These are phyloP conservation scores for Sextonia rubra DNA, from an alignment of 164 flowering plant species.

Conservation along the genomic window DNA sequence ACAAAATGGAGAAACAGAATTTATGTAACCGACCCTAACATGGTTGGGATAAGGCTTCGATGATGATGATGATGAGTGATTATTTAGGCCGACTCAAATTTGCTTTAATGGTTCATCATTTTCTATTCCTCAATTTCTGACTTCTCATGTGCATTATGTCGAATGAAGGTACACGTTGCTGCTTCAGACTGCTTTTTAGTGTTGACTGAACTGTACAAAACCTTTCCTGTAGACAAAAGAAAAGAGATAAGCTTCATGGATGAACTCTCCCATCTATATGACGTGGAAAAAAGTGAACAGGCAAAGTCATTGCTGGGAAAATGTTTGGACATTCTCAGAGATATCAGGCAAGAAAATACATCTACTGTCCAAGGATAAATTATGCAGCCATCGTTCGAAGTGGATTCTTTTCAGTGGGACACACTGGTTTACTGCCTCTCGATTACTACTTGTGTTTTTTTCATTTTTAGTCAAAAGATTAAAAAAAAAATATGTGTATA, in stretches of 20 bases:
- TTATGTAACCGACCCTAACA: no score
- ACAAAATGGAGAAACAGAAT: no score
- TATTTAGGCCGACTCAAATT: neutral
- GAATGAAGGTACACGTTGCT: conserved; percentile 65
- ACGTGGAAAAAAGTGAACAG: conserved; percentile 69
- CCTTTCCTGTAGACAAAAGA: conserved; percentile 14
- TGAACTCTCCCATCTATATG: conserved; percentile 54
- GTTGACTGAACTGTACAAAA: conserved; percentile 32
- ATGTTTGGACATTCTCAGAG: conserved; percentile 48
- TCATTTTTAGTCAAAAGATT: no score
- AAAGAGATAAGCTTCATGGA: conserved; percentile 34
- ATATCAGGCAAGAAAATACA: conserved; percentile 11
- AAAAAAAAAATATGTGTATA: no score
- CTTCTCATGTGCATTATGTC: neutral
- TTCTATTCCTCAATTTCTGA: neutral
- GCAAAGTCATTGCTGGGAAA: conserved; percentile 63
- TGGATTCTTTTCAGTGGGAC: no score
- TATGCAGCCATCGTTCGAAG: neutral
- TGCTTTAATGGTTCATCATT: neutral
- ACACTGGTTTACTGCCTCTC: no score
- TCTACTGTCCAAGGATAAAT: conserved; percentile 2
- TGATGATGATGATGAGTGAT: no score
- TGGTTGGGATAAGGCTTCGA: no score
- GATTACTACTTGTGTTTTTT: no score
- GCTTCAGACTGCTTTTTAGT: conserved; percentile 86